phyloP scores from a whole-genome alignment of 2,329 filamentous ascomycete genomes.

The Trichoderma sp. region DNA sequence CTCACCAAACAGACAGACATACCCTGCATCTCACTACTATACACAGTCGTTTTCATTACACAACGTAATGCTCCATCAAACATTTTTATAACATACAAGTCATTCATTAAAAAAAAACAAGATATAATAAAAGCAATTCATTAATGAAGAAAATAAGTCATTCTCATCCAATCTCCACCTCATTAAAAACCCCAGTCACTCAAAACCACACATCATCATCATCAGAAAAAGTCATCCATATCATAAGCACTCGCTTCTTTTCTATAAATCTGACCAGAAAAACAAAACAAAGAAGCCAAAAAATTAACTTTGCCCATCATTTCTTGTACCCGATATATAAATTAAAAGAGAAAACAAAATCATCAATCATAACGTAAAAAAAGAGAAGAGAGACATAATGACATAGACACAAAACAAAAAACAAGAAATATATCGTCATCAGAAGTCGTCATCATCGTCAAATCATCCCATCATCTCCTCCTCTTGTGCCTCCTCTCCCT shows the following conservation, averaged over 20 bases:
- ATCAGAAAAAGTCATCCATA: neutral
- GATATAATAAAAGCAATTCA: neutral
- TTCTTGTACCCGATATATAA: neutral
- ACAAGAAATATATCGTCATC: slow-evolving; percentile 2
- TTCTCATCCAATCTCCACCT: neutral
- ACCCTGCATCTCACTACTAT: neutral
- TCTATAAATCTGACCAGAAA: neutral
- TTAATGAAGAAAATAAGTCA: neutral
- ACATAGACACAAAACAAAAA: neutral
- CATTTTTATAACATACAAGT: neutral
- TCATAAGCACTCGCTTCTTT: slow-evolving; percentile 3
- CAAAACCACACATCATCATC: too few relatives aligned
- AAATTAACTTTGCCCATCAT: neutral
- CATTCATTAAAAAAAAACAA: neutral
- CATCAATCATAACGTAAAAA: neutral
- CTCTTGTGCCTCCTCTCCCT: slow-evolving; percentile 8
- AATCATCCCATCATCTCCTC: slow-evolving; percentile 8
- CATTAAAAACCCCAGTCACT: neutral
- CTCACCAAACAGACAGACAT: neutral
- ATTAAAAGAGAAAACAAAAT: neutral
- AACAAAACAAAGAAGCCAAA: neutral
- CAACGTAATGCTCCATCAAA: neutral
- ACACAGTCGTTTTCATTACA: neutral
- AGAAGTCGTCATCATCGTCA: slow-evolving; percentile 11
- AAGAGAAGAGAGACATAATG: neutral